phyloP scores from a whole-genome alignment of 2,329 filamentous ascomycete genomes.

The Colletotrichum australisinense region DNA sequence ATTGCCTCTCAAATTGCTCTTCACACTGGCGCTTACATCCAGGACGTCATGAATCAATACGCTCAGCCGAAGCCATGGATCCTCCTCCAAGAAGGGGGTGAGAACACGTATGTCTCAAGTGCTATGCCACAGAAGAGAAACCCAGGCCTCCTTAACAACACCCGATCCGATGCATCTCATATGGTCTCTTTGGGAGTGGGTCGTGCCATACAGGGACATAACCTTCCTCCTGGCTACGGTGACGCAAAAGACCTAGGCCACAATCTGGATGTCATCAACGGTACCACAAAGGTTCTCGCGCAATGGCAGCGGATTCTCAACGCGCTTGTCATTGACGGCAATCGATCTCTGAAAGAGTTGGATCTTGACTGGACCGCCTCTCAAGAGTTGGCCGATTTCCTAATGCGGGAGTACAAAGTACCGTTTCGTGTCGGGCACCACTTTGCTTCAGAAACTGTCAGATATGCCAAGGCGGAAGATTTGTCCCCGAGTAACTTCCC shows the following conservation, averaged over 20 bases:
- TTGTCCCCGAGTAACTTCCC: slow-evolving; percentile 21
- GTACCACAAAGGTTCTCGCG: background rate
- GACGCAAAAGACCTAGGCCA: slow-evolving; percentile 23
- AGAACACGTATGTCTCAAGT: slow-evolving; percentile 29
- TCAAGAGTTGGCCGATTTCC: slow-evolving; percentile 24
- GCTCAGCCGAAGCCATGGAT: slow-evolving; percentile 29
- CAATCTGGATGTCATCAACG: slow-evolving; percentile 18
- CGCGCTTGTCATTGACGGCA: slow-evolving; percentile 14
- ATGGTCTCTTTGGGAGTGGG: slow-evolving; percentile 17
- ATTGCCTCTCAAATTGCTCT: slow-evolving; percentile 20
- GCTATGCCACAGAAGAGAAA: slow-evolving; percentile 32
- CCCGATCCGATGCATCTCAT: slow-evolving; percentile 16
- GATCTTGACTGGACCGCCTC: slow-evolving; percentile 31
- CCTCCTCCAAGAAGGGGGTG: slow-evolving; percentile 22
- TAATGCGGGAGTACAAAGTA: slow-evolving; percentile 23
- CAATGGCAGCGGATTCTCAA: slow-evolving; percentile 20
- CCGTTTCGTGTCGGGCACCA: slow-evolving; percentile 31
- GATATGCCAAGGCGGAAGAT: slow-evolving; percentile 3
- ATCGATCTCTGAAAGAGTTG: slow-evolving; percentile 19
- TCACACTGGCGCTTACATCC: slow-evolving; percentile 24
- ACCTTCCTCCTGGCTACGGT: slow-evolving; percentile 23
- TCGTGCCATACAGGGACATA: slow-evolving; percentile 27
- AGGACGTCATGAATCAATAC: slow-evolving; percentile 30
- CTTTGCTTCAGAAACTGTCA: slow-evolving; percentile 31
- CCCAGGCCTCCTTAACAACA: slow-evolving; percentile 5